Evolutionary conservation across 176 grass and related monocot species (phyloP).

Genomic region (Musa itinerans): DNA sequence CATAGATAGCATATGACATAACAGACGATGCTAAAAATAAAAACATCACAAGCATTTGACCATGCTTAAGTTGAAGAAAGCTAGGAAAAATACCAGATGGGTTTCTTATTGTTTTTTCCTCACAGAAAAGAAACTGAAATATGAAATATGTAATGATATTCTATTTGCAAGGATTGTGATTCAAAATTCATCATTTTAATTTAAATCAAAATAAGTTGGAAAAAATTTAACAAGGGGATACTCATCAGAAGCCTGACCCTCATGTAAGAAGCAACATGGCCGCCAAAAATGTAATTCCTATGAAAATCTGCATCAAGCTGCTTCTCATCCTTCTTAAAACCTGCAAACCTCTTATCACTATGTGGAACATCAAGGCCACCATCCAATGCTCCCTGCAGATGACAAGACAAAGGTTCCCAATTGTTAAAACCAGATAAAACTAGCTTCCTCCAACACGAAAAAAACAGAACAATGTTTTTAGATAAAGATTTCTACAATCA

Average conservation of each 20-base stretch:
- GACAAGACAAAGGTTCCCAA: not conserved
- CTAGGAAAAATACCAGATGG: too few relatives aligned
- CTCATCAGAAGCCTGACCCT: slow-evolving; percentile 31
- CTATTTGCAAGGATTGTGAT: not conserved
- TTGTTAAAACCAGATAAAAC: not conserved
- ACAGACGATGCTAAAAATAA: too few relatives aligned
- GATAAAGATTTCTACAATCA: not conserved
- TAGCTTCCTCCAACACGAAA: not conserved
- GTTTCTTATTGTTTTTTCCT: too few relatives aligned
- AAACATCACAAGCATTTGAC: too few relatives aligned
- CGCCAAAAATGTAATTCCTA: slow-evolving; percentile 16
- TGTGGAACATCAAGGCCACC: slow-evolving; percentile 75
- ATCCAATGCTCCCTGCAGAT: slow-evolving; percentile 58
- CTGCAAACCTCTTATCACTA: slow-evolving; percentile 74
- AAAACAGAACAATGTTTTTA: not conserved
- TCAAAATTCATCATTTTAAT: not conserved
- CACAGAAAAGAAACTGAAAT: too few relatives aligned
- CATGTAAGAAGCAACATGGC: not conserved
- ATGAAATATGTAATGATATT: too few relatives aligned
- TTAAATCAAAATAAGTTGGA: not conserved
- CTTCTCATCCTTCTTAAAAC: slow-evolving; percentile 23
- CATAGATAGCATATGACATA: too few relatives aligned
- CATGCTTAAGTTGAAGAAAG: too few relatives aligned
- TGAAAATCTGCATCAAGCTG: slow-evolving; percentile 52
- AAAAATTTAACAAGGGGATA: not conserved